These are phyloP conservation scores for Annulohypoxylon moriforme DNA, from an alignment of 495 filamentous ascomycete species.

Conservation along the genomic window DNA sequence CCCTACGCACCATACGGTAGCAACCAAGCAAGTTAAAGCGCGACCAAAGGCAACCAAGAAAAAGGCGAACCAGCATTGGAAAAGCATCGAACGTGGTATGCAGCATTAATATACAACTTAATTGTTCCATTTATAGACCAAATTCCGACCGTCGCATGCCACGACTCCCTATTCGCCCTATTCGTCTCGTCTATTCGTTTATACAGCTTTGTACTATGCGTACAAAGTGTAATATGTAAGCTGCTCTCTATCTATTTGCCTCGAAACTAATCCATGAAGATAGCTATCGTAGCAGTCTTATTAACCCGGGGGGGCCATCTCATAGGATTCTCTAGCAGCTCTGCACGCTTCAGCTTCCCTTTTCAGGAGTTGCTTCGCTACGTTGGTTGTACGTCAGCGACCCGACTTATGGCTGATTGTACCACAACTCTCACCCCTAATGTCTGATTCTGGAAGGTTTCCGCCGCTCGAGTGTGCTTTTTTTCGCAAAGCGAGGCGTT, in stretches of 20 bases:
- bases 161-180: conserved; percentile 42
- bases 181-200: conserved; percentile 7
- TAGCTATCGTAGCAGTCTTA: conserved; percentile 42
- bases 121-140: conserved; percentile 48
- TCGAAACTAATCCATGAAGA: conserved; percentile 12
- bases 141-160: conserved; percentile 40
- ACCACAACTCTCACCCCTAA: conserved; percentile 33
- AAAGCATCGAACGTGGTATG: conserved; percentile 39
- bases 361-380: conserved; percentile 42
- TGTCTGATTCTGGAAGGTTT: conserved; percentile 47
- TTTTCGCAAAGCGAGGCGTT: conserved; percentile 12
- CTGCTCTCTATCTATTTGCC: conserved; percentile 31
- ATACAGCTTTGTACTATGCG: neutral
- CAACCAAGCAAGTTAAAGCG: neutral
- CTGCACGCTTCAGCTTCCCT: conserved; percentile 46
- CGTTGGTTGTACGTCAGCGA: conserved; percentile 40
- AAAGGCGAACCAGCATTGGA: conserved; percentile 41
- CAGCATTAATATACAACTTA: conserved; percentile 43
- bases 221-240: conserved; percentile 17
- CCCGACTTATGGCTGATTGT: conserved; percentile 36
- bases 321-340: conserved; percentile 43
- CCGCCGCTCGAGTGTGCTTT: conserved; percentile 36
- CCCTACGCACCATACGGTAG: neutral
- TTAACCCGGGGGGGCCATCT: conserved; percentile 32
- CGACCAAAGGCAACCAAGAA: conserved; percentile 21